These are phyloP conservation scores for Pterulicium gracile DNA, from an alignment of 1,284 basidiomycete genomes.

Conservation along the genomic window DNA sequence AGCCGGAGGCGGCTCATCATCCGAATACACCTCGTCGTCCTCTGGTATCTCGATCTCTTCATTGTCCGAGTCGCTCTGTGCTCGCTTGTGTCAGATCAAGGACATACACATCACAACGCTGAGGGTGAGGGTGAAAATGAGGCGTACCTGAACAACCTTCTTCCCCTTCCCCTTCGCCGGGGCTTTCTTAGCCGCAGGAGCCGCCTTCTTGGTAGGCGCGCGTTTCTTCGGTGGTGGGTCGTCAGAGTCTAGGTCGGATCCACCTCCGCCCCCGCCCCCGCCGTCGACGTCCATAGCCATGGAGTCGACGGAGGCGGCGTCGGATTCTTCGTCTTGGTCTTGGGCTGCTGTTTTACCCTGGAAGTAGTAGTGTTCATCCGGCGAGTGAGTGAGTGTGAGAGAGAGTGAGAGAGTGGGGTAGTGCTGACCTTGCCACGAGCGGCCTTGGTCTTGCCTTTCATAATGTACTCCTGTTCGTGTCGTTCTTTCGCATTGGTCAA, in stretches of 20 bases:
- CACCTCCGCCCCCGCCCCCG: constrained; percentile 23
- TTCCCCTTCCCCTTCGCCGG: constrained; percentile 35
- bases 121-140: constrained; percentile 3
- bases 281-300: constrained; percentile 63
- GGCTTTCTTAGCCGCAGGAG: constrained; percentile 24
- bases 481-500: constrained; percentile 56
- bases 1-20: constrained; percentile 26
- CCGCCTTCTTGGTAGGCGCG: constrained; percentile 17
- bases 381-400: constrained; percentile 3
- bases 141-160: constrained; percentile 30
- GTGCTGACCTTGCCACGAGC: constrained; percentile 32
- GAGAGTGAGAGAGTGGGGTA: constrained; percentile 6
- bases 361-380: constrained; percentile 5
- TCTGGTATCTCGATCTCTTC: constrained; percentile 34
- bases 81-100: constrained; percentile 4
- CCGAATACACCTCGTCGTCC: constrained; percentile 39
- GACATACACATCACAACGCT: constrained; percentile 2
- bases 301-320: constrained; percentile 61
- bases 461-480: constrained; percentile 50
- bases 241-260: constrained; percentile 41
- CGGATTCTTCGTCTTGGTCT: constrained; percentile 35
- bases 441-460: constrained; percentile 24
- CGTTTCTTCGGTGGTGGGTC: constrained; percentile 39
- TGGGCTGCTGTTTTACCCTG: constrained; percentile 41
- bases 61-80: constrained; percentile 41